Evolutionary conservation across 2,329 filamentous ascomycete species (phyloP).

Genomic region (Balansia obtecta): DNA sequence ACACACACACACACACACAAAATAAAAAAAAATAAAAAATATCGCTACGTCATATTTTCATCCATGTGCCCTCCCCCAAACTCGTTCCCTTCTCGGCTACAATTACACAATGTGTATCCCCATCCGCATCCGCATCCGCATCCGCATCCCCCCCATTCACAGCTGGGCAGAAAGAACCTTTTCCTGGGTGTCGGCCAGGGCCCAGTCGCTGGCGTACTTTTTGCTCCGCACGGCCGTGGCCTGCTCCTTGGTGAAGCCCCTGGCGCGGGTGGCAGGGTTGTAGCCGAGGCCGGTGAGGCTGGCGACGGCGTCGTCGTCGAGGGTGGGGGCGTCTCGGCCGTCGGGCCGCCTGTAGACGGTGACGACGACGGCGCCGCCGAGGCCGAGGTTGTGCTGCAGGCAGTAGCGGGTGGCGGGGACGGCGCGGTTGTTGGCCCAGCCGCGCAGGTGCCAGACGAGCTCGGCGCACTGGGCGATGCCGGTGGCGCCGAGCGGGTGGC

Average conservation of each 20-base stretch:
- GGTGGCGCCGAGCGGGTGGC: constrained; percentile 85
- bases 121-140: too few species aligned
- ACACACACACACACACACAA: too few species aligned
- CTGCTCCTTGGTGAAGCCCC: constrained; percentile 74
- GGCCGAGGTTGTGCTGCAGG: constrained; percentile 84
- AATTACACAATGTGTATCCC: too few species aligned
- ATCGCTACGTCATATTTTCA: too few species aligned
- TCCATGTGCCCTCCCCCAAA: too few species aligned
- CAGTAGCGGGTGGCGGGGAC: constrained; percentile 57
- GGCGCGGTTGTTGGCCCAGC: constrained; percentile 86
- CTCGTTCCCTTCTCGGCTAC: not conserved
- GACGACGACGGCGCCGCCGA: constrained; percentile 83
- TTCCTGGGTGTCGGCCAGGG: constrained; percentile 50
- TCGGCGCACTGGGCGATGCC: constrained; percentile 95
- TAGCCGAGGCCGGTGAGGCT: constrained; percentile 64
- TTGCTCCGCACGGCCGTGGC: constrained; percentile 59
- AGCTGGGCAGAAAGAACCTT: constrained; percentile 19
- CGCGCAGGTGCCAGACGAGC: constrained; percentile 86
- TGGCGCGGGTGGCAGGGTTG: constrained; percentile 82
- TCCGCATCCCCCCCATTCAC: not conserved
- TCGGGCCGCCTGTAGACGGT: constrained; percentile 83
- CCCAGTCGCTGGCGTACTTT: constrained; percentile 55
- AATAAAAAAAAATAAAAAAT: too few species aligned
- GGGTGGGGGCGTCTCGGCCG: constrained; percentile 46
- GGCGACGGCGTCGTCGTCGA: constrained; percentile 53